Percentiles rank a stretch among this genome's conserved stretches.
These are phyloP conservation scores for Glonium stellatum DNA, from an alignment of 495 filamentous ascomycete genomes.

Conservation along the genomic window DNA sequence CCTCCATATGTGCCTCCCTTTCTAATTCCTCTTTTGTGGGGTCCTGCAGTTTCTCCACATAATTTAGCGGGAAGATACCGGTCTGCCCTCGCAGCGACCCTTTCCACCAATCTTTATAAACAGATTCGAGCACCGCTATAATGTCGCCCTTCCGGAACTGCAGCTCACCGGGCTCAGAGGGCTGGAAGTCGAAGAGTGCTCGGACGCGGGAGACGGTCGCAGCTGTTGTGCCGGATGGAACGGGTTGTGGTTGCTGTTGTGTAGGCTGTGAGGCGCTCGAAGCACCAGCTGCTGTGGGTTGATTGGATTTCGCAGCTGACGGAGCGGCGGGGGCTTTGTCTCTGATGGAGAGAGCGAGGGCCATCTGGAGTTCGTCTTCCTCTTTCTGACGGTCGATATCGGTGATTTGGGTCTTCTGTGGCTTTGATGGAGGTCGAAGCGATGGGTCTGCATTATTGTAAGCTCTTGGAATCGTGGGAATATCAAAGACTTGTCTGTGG, in stretches of 20 bases:
- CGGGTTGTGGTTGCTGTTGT: slow-evolving; percentile 43
- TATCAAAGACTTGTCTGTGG: neutral
- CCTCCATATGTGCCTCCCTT: slow-evolving; percentile 93
- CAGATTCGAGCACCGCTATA: slow-evolving; percentile 93
- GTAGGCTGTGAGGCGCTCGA: slow-evolving; percentile 7
- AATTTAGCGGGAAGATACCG: slow-evolving; percentile 96
- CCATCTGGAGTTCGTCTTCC: slow-evolving; percentile 96
- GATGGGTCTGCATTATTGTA: slow-evolving; percentile 64
- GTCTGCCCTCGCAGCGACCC: slow-evolving; percentile 89
- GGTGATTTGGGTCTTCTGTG: slow-evolving; percentile 83
- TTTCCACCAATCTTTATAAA: slow-evolving; percentile 99
- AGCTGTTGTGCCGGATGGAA: slow-evolving; percentile 74
- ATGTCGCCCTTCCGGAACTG: slow-evolving; percentile 96
- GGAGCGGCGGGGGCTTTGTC: slow-evolving; percentile 50
- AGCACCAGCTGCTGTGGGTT: slow-evolving; percentile 14
- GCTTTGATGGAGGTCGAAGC: slow-evolving; percentile 84
- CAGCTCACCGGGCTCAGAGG: slow-evolving; percentile 87
- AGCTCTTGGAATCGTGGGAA: slow-evolving; percentile 4
- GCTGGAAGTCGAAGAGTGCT: slow-evolving; percentile 89
- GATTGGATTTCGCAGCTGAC: slow-evolving; percentile 22
- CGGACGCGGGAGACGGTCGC: slow-evolving; percentile 92
- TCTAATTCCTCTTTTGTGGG: slow-evolving; percentile 92
- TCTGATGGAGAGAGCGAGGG: slow-evolving; percentile 81
- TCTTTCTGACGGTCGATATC: slow-evolving; percentile 88
- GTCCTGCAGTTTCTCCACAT: slow-evolving; percentile 94